A percentile compares a stretch with the other conserved stretches of the same genome.
phyloP scores from a whole-genome alignment of 257 asterid species.

The Vinca minor region DNA sequence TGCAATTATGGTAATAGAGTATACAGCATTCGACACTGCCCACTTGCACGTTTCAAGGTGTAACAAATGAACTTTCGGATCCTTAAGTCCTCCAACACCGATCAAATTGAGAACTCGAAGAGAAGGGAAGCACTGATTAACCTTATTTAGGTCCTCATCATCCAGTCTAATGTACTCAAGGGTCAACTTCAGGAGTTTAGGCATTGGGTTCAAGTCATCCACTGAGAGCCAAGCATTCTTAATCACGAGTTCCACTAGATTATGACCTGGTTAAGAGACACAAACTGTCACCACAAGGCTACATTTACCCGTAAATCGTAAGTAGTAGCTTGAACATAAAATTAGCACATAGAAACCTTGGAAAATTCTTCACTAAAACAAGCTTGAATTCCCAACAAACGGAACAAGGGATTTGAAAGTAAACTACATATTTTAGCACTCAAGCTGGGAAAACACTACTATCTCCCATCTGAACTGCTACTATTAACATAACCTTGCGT shows the following conservation, averaged over 20 bases:
- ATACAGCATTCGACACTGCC: conserved; percentile 57
- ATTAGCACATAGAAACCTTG: background rate
- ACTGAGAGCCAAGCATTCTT: conserved; percentile 77
- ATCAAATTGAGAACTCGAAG: conserved; percentile 55
- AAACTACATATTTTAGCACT: background rate
- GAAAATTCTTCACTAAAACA: background rate
- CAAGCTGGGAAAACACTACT: background rate
- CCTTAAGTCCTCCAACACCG: conserved; percentile 80
- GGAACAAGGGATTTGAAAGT: background rate
- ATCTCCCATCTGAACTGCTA: background rate
- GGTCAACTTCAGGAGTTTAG: conserved; percentile 50
- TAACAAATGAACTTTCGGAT: conserved; percentile 49
- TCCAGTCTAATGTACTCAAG: conserved; percentile 76
- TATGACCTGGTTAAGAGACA: conserved; percentile 37
- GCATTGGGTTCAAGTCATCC: conserved; percentile 50
- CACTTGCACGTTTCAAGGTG: conserved; percentile 54
- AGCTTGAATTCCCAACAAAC: background rate
- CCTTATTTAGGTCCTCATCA: conserved; percentile 63
- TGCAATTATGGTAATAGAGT: conserved; percentile 45
- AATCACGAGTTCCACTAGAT: conserved; percentile 46
- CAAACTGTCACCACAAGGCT: background rate
- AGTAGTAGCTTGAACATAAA: background rate
- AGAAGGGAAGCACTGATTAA: conserved; percentile 51
- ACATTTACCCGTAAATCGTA: background rate
- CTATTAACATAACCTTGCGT: background rate